These are phyloP conservation scores for Pseudogymnoascus verrucosus DNA, from an alignment of 2,329 filamentous ascomycete genomes.

Conservation along the genomic window DNA sequence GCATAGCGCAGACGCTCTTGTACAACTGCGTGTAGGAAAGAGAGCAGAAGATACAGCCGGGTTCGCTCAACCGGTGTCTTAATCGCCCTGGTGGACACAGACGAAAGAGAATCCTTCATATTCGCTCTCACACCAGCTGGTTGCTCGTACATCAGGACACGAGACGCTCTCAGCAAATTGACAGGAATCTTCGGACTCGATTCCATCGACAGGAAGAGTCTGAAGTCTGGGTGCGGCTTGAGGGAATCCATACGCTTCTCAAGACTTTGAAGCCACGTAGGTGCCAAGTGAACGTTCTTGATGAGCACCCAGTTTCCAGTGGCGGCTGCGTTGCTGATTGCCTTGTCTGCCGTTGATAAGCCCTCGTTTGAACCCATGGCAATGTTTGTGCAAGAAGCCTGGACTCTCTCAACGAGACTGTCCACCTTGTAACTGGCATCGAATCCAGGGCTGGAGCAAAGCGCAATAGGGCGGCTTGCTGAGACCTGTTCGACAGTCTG, in stretches of 20 bases:
- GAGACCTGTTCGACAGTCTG: conserved; percentile 78
- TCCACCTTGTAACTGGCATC: conserved; percentile 99
- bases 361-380: conserved; percentile 99
- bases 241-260: conserved; percentile 95
- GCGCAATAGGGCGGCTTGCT: conserved; percentile 75
- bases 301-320: conserved; percentile 92
- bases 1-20: conserved; percentile 93
- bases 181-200: conserved; percentile 94
- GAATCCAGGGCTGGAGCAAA: conserved; percentile 93
- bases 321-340: conserved; percentile 84
- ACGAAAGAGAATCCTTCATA: conserved; percentile 94
- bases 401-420: conserved; percentile 76
- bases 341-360: conserved; percentile 86
- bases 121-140: conserved; percentile 93
- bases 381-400: conserved; percentile 85
- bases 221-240: conserved; percentile 87
- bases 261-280: conserved; percentile 91
- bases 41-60: conserved; percentile 81
- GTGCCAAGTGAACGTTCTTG: conserved; percentile 97
- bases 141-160: conserved; percentile 96
- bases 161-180: conserved; percentile 84
- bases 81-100: conserved; percentile 64
- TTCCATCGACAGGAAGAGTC: conserved; percentile 97
- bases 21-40: conserved; percentile 90
- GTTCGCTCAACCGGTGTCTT: conserved; percentile 87